Conservation (phyloP, 495 filamentous ascomycete genomes). For the Penicillium subrubescens region DNA sequence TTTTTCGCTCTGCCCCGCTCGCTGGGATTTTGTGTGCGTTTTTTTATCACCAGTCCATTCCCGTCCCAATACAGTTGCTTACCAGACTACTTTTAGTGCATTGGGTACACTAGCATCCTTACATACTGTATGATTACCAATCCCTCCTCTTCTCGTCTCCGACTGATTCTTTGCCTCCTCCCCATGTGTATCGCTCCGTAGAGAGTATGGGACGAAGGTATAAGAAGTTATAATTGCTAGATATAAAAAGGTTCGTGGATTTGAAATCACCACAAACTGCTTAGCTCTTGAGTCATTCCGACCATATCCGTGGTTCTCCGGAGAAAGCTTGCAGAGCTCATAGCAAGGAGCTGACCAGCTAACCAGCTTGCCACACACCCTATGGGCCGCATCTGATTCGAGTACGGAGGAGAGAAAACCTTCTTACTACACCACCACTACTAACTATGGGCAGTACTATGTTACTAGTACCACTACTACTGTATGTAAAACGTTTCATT, state of each 20-base stretch:
- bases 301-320: conserved; percentile 13
- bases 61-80: neutral
- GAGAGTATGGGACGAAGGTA: neutral
- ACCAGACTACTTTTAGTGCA: neutral
- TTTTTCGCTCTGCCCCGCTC: conserved; percentile 33
- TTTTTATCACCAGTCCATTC: neutral
- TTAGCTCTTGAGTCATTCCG: neutral
- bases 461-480: neutral
- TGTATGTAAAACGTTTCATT: neutral
- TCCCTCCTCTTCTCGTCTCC: neutral
- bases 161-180: neutral
- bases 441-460: neutral
- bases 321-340: conserved; percentile 7
- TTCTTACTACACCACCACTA: neutral
- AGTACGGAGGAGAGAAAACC: neutral
- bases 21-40: conserved; percentile 28
- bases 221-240: no score
- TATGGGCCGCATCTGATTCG: conserved; percentile 1
- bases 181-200: no score
- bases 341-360: neutral
- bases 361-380: neutral
- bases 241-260: neutral
- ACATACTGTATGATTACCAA: neutral
- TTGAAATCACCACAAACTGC: neutral
- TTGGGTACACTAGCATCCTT: neutral